These are phyloP conservation scores for Heterobasidion irregulare DNA, from an alignment of 1,284 basidiomycete species.

Conservation along the genomic window DNA sequence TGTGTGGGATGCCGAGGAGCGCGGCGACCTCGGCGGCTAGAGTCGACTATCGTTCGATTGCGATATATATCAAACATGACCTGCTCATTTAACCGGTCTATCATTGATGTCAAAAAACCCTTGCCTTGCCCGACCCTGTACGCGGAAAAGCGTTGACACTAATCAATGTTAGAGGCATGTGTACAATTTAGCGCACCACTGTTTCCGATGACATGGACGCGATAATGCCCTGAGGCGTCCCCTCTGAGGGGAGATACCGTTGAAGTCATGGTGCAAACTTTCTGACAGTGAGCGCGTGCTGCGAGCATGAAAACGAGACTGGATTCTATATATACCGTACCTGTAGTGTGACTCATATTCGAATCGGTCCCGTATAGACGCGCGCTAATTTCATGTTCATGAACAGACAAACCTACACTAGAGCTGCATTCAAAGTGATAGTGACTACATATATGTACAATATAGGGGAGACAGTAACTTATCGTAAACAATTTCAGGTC, in stretches of 20 bases:
- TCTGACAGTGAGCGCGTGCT: not conserved
- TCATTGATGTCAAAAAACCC: constrained; percentile 7
- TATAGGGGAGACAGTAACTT: not conserved
- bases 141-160: not conserved
- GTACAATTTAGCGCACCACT: constrained; percentile 31
- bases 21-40: constrained; percentile 34
- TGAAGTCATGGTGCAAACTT: constrained; percentile 1
- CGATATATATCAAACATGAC: too few species aligned
- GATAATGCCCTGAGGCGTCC: constrained; percentile 37
- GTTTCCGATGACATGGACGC: constrained; percentile 44
- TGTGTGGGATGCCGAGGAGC: constrained; percentile 26
- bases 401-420: not conserved
- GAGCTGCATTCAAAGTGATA: not conserved
- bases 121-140: constrained; percentile 37
- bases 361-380: not conserved
- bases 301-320: not conserved
- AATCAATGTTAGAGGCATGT: not conserved
- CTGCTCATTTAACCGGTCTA: too few species aligned
- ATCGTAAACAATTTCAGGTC: not conserved
- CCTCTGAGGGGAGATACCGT: constrained; percentile 27
- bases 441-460: not conserved
- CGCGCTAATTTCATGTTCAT: not conserved
- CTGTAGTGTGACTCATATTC: not conserved
- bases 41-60: constrained; percentile 31
- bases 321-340: not conserved